Conservation (phyloP, 2,329 filamentous ascomycete genomes). For the Xylaria digitata region DNA sequence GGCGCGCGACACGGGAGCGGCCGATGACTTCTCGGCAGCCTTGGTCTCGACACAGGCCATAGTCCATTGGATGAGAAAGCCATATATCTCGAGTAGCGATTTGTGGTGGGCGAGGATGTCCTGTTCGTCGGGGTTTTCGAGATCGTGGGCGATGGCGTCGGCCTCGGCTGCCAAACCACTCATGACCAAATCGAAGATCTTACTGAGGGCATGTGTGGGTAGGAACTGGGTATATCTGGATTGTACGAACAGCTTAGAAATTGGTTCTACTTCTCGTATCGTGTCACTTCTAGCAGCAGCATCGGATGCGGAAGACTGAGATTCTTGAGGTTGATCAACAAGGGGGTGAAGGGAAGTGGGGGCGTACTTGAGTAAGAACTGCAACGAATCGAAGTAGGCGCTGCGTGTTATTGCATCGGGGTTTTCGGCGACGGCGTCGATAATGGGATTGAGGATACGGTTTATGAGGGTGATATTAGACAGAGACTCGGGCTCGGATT, state of each 20-base stretch:
- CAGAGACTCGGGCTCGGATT: slow-evolving; percentile 87
- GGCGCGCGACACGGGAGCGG: slow-evolving; percentile 75
- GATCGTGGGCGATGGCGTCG: slow-evolving; percentile 84
- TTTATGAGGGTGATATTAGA: slow-evolving; percentile 80
- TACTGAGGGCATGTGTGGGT: slow-evolving; percentile 85
- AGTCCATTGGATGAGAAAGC: slow-evolving; percentile 94
- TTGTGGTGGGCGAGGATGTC: slow-evolving; percentile 89
- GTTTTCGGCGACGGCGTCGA: slow-evolving; percentile 91
- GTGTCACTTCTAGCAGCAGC: slow-evolving; percentile 37
- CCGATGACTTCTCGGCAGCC: slow-evolving; percentile 86
- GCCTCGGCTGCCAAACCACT: slow-evolving; percentile 88
- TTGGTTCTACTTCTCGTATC: slow-evolving; percentile 60
- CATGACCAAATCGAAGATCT: slow-evolving; percentile 89
- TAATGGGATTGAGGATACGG: slow-evolving; percentile 86
- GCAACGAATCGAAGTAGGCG: slow-evolving; percentile 88
- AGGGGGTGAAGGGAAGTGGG: slow-evolving; percentile 61
- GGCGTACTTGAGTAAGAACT: slow-evolving; percentile 96
- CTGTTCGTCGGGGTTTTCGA: slow-evolving; percentile 88
- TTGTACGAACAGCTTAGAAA: slow-evolving; percentile 71
- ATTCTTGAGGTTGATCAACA: slow-evolving; percentile 20
- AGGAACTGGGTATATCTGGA: slow-evolving; percentile 85
- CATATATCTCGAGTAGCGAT: slow-evolving; percentile 90
- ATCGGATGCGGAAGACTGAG: slow-evolving; percentile 32
- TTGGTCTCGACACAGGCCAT: slow-evolving; percentile 95
- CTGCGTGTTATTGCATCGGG: slow-evolving; percentile 86